Evolutionary conservation across 2,329 filamentous ascomycete species (phyloP).

Genomic region (Fusarium temperatum): DNA sequence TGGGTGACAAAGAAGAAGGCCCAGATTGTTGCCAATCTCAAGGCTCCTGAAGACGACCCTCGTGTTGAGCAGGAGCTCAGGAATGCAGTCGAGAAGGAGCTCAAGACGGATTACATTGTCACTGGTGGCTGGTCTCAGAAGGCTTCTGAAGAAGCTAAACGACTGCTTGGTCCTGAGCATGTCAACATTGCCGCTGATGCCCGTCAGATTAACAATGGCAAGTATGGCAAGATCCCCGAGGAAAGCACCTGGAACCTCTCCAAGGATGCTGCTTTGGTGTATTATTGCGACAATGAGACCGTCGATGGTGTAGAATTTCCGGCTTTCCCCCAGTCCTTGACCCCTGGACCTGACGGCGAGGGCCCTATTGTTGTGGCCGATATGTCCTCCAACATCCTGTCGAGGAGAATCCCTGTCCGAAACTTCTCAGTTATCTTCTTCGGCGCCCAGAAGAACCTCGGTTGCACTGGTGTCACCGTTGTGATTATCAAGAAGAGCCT

Average conservation of each 20-base stretch:
- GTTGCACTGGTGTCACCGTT: conserved; percentile 85
- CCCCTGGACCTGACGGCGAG: conserved; percentile 65
- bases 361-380: conserved; percentile 85
- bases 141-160: conserved; percentile 82
- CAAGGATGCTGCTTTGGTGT: conserved; percentile 76
- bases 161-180: conserved; percentile 78
- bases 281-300: conserved; percentile 94
- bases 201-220: conserved; percentile 73
- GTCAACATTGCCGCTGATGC: conserved; percentile 80
- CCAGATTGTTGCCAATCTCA: conserved; percentile 65
- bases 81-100: conserved; percentile 70
- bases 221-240: conserved; percentile 85
- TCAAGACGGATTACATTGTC: conserved; percentile 89
- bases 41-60: conserved; percentile 57
- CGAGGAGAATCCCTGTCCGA: conserved; percentile 76
- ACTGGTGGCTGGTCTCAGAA: conserved; percentile 92
- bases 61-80: conserved; percentile 67
- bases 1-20: conserved; percentile 79
- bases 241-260: conserved; percentile 81
- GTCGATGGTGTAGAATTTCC: conserved; percentile 94
- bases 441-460: conserved; percentile 94
- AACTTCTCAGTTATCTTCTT: conserved; percentile 91
- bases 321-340: conserved; percentile 71
- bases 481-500: conserved; percentile 84
- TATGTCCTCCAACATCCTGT: conserved; percentile 95